phyloP scores from a whole-genome alignment of 225 moss, liverwort and hornwort species.

The Rhytidiadelphus loreus region DNA sequence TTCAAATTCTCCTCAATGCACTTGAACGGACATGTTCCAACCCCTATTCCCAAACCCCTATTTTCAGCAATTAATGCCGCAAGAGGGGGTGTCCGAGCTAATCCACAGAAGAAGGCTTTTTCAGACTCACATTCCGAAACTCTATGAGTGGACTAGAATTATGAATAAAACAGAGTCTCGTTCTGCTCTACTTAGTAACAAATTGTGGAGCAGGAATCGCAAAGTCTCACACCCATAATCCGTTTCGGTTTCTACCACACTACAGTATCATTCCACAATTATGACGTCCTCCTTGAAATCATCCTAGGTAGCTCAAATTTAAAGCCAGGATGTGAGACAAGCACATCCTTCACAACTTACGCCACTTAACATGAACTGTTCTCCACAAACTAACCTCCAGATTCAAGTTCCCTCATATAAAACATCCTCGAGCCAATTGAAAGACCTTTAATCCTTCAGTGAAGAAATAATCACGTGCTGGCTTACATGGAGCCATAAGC shows the following conservation, averaged over 20 bases:
- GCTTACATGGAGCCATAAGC: background rate
- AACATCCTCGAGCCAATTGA: background rate
- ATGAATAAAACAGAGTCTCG: background rate
- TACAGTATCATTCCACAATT: background rate
- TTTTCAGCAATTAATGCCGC: background rate
- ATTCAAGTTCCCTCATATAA: background rate
- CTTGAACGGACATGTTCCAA: background rate
- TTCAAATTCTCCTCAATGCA: background rate
- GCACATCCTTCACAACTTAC: background rate
- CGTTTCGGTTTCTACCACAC: background rate
- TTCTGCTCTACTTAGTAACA: background rate
- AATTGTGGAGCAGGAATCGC: background rate
- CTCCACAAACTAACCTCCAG: background rate
- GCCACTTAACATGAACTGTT: background rate
- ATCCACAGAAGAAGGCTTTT: background rate
- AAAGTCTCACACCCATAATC: background rate
- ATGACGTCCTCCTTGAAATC: background rate
- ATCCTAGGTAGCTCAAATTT: background rate
- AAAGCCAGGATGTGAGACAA: background rate
- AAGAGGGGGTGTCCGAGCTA: background rate
- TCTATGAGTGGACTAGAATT: background rate
- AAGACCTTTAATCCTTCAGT: background rate
- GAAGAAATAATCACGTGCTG: background rate
- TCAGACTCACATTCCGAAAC: background rate
- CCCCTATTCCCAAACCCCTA: background rate